These are phyloP conservation scores for Dittrichia graveolens DNA, from an alignment of 129 eudicot genomes.

Conservation along the genomic window DNA sequence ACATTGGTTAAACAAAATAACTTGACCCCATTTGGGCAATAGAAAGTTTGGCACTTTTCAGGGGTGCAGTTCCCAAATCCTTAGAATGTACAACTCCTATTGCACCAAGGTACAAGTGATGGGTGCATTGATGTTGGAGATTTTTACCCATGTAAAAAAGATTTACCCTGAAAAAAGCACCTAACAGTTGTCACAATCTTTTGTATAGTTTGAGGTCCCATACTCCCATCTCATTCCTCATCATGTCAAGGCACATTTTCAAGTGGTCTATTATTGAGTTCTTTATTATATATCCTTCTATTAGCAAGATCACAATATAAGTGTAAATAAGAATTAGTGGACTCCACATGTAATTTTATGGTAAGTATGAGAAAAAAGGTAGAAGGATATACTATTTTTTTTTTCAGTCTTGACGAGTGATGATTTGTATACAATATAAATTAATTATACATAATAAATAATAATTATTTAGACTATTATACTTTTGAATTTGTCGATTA, in stretches of 20 bases:
- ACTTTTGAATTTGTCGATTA: too few relatives aligned
- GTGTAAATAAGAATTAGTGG: too few relatives aligned
- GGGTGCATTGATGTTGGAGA: not conserved
- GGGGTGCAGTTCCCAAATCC: not conserved
- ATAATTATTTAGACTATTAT: too few relatives aligned
- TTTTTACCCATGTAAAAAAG: constrained; percentile 2
- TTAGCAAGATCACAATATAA: too few relatives aligned
- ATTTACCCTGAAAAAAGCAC: not conserved
- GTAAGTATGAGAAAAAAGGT: too few relatives aligned
- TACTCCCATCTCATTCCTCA: not conserved
- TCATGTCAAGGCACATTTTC: not conserved
- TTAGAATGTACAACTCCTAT: not conserved
- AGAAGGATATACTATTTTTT: too few relatives aligned
- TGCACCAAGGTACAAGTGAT: constrained; percentile 8
- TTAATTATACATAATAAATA: too few relatives aligned
- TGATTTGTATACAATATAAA: too few relatives aligned
- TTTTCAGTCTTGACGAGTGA: too few relatives aligned
- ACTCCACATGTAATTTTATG: too few relatives aligned
- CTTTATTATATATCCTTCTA: too few relatives aligned
- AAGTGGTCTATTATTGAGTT: constrained; percentile 24
- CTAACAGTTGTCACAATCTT: constrained; percentile 16
- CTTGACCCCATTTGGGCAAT: constrained; percentile 12
- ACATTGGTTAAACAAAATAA: not conserved
- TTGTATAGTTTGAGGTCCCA: constrained; percentile 4
- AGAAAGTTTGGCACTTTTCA: not conserved